Percentiles rank a stretch among this genome's conserved stretches.
These are phyloP conservation scores for Brasilioporus rufonigricans DNA, from an alignment of 768 basidiomycete genomes.

Conservation along the genomic window DNA sequence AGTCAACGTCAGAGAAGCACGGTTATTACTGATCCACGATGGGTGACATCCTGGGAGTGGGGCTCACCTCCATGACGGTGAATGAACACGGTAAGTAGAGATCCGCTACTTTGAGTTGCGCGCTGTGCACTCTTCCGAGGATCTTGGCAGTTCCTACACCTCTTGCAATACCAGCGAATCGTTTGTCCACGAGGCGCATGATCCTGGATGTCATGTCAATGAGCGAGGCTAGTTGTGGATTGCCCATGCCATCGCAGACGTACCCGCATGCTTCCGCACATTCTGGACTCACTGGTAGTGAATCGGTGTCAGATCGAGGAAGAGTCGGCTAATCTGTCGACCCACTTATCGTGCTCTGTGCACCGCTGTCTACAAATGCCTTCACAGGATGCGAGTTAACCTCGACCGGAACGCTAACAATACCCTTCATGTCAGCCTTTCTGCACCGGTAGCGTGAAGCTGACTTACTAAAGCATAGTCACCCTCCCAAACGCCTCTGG, in stretches of 20 bases:
- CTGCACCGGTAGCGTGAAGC: background rate
- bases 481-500: slow-evolving; percentile 94
- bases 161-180: slow-evolving; percentile 84
- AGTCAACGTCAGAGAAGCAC: background rate
- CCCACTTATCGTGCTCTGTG: slow-evolving; percentile 94
- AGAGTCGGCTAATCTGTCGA: slow-evolving; percentile 6
- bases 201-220: slow-evolving; percentile 46
- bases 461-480: slow-evolving; percentile 90
- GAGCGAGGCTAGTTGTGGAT: background rate
- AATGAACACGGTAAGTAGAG: slow-evolving; percentile 86
- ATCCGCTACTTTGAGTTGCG: slow-evolving; percentile 86
- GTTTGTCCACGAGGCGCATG: slow-evolving; percentile 88
- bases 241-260: slow-evolving; percentile 23
- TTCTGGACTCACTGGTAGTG: slow-evolving; percentile 75
- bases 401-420: slow-evolving; percentile 76
- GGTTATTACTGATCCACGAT: background rate
- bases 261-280: slow-evolving; percentile 90
- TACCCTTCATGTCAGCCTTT: slow-evolving; percentile 8
- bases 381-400: slow-evolving; percentile 89
- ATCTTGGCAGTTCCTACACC: slow-evolving; percentile 96
- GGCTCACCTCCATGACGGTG: slow-evolving; percentile 86
- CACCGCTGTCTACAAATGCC: slow-evolving; percentile 98
- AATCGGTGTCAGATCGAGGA: background rate
- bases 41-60: background rate
- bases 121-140: slow-evolving; percentile 90